Evolutionary conservation across 345 rosid genomes (phyloP), one percentile per base, ranked within the genome.

Genomic region (Trapa bicornis): DNA sequence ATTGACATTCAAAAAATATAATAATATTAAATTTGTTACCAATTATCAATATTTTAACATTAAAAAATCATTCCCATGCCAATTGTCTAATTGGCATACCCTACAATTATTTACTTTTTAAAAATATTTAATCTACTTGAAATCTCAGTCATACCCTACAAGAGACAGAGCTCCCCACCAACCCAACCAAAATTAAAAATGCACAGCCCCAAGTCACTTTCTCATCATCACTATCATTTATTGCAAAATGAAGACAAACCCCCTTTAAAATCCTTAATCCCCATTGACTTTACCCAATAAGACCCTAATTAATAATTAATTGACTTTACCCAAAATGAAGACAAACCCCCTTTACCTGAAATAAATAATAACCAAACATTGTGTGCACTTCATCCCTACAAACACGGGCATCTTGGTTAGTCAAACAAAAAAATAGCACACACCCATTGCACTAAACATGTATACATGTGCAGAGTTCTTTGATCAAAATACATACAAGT

Each of bases 171-270:
- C 38, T 58, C 63, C 63, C 63, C 35, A 32, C 37, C 63, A 58
- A 58, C 63, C 63, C 63, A 32, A 58, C 63, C 63, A 58, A 13
- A 58, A 58, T 58, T 32, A 58, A 58, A 22, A 58, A 33, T 32
- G 3, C 37, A 32, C 37, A 32, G 3, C 63, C 9, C 63, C 63
- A 32, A 58, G 37, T 37, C 37, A 58, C 63, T 58, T 32, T 3
- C 63, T 35, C 63, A 7, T 58, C 63, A 32, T 58, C 15, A 3
- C 7, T 8, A 41, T 41, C 43, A 41, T 41, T 8, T 41, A 3
- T 8, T 13, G 29, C 35, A 35, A 33, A 38, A 11, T 32, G 63
- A 58, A 58, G 63, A 32, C 63, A 58, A 58, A 11, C 63, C 15
- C 38, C 63, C 63, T n/a, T 57, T 58, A 37, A 58, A 58, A 58